Conservation (phyloP, 208 protist species). For the Herpetomonas tarakana region DNA sequence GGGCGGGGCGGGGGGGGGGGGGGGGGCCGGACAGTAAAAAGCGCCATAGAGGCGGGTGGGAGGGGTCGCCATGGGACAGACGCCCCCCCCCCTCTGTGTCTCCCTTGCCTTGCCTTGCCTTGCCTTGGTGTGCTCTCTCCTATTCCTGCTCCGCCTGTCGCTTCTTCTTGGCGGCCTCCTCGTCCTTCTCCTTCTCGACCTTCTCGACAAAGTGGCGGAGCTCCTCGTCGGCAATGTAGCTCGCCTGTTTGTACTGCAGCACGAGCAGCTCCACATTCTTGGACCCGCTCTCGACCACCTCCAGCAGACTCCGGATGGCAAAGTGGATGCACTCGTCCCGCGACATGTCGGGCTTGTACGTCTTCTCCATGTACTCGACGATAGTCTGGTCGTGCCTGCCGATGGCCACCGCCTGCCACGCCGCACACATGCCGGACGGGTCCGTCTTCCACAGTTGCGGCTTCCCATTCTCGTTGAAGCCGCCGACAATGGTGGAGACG, state of each 20-base stretch:
- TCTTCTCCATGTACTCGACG: slow-evolving; percentile 99
- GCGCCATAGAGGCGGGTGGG: no score
- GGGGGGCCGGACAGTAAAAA: no score
- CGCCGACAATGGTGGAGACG: slow-evolving; percentile 98
- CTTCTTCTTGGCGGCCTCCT: slow-evolving; percentile 78
- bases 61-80: no score
- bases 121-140: no score
- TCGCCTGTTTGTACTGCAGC: slow-evolving; percentile 56
- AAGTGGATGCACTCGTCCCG: slow-evolving; percentile 96
- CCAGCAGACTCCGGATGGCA: slow-evolving; percentile 97
- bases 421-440: slow-evolving; percentile 83
- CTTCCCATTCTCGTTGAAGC: slow-evolving; percentile 97
- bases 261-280: slow-evolving; percentile 90
- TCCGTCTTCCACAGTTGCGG: slow-evolving; percentile 92
- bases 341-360: slow-evolving; percentile 92
- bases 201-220: slow-evolving; percentile 72
- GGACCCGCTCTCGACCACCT: slow-evolving; percentile 95
- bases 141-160: slow-evolving; percentile 82
- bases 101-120: no score
- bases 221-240: slow-evolving; percentile 78
- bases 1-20: no score
- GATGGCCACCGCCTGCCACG: slow-evolving; percentile 78
- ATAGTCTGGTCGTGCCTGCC: slow-evolving; percentile 97
- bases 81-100: no score
- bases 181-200: slow-evolving; percentile 88